phyloP scores from a whole-genome alignment of 495 filamentous ascomycete genomes.

The Trichoderma virens region DNA sequence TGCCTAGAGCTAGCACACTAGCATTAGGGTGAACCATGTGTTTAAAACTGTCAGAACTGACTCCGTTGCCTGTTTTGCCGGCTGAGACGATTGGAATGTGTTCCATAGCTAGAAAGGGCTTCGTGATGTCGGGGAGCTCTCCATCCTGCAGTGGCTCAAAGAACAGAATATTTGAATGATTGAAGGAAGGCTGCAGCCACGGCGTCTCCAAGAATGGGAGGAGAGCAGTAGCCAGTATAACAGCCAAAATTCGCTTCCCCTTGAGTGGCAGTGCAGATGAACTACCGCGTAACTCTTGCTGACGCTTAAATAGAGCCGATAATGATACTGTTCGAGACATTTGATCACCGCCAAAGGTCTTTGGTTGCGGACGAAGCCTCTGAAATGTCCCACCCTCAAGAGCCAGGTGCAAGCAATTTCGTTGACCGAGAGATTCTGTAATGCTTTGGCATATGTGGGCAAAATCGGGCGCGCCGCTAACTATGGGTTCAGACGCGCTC shows the following conservation, averaged over 20 bases:
- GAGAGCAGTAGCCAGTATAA: constrained; percentile 23
- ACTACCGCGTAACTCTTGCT: constrained; percentile 23
- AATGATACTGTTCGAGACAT: constrained; percentile 22
- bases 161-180: constrained; percentile 28
- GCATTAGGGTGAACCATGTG: constrained; percentile 26
- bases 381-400: constrained; percentile 22
- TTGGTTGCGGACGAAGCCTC: constrained; percentile 24
- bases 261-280: constrained; percentile 22
- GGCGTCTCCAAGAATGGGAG: constrained; percentile 28
- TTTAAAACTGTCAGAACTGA: constrained; percentile 16
- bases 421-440: constrained; percentile 22
- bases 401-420: constrained; percentile 22
- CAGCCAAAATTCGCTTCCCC: constrained; percentile 24
- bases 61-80: constrained; percentile 15
- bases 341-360: constrained; percentile 21
- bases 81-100: constrained; percentile 24
- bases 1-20: constrained; percentile 27
- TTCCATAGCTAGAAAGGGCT: constrained; percentile 24
- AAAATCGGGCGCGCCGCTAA: constrained; percentile 16
- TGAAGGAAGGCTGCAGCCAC: constrained; percentile 28
- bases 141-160: constrained; percentile 21
- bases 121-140: constrained; percentile 25
- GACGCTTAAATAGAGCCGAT: constrained; percentile 23
- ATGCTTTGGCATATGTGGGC: constrained; percentile 23
- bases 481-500: constrained; percentile 15